Base-by-base conservation (phyloP, 1,139 yeast genomes). In the Martiniozyma asiatica region DNA sequence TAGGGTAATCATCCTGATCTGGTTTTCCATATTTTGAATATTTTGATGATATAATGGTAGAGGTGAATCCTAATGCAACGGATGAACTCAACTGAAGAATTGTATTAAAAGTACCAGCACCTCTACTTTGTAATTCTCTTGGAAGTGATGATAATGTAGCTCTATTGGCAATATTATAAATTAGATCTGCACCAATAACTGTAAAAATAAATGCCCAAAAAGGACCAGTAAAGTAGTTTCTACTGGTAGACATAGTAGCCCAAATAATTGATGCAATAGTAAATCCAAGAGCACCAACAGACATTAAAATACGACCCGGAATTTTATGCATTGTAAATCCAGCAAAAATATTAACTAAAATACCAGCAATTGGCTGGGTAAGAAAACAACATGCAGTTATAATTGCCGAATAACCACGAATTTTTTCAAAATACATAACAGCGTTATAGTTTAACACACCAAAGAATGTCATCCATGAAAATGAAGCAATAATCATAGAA, bases 71-170 rank as follows among this genome's bases (percentile, higher is more conserved):
- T 3, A 63, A 41, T 2, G 66, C 65, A n/a, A 61, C 47, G 2
- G 64, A 47, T 1, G 56, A 48, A 22, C 60, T 45, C 9, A 63
- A 38, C 37, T 61, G 65, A 22, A 55, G 41, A 27, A 56, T 45
- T 2, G 66, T 63, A 37, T 63, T 62, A 39, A 63, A 62, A 4
- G 63, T 53, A 4, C 68, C 68, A 2, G 65, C 64, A 2, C 67
- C 68, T 8, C 65, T 48, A 24, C 63, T 55, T 34, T 61, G 66
- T 22, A 57, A 40, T 4, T 47, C 37, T 24, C 44, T 46, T 21
- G 55, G 54, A 11, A 63, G 65, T 0, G 64, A 50, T 4, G 60
- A 53, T 19, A 62, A 45, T 1, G 66, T 50, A 24, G 58, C 55
- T 41, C 62, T 45, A 34, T 60, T 63, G 17, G 58, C 52, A 13